phyloP scores from a whole-genome alignment of 768 basidiomycete species.

The Leccinum fibrillosum region DNA sequence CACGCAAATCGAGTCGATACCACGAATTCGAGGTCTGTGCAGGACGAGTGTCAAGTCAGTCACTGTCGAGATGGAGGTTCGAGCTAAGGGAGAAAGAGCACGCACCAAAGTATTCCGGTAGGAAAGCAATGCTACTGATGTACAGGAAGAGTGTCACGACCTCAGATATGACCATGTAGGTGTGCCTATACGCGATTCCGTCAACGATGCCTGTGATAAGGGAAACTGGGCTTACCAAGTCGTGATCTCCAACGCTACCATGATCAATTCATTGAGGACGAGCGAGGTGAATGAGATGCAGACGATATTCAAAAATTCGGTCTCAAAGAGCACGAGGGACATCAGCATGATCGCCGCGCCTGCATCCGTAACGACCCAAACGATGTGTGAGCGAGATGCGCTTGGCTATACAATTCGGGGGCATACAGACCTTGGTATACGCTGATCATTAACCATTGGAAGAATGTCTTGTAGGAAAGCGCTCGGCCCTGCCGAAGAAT shows the following conservation, averaged over 20 bases:
- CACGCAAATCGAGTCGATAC: constrained; percentile 83
- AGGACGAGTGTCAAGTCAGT: not conserved
- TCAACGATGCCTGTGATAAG: not conserved
- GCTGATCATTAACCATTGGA: constrained; percentile 96
- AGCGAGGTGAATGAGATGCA: constrained; percentile 97
- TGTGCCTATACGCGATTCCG: constrained; percentile 57
- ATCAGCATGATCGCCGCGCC: constrained; percentile 99
- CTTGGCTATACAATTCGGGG: not conserved
- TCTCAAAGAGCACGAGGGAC: constrained; percentile 94
- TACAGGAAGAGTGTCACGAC: constrained; percentile 87
- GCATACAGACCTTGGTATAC: constrained; percentile 80
- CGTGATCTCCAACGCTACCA: constrained; percentile 97
- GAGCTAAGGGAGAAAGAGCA: not conserved
- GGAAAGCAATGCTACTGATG: constrained; percentile 84
- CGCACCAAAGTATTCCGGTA: constrained; percentile 97
- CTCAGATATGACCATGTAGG: constrained; percentile 93
- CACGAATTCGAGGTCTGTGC: constrained; percentile 86
- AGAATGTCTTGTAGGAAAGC: constrained; percentile 96
- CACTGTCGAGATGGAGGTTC: not conserved
- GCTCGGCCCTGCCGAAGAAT: constrained; percentile 71
- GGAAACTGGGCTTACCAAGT: constrained; percentile 66
- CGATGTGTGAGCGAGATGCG: not conserved
- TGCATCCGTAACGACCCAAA: constrained; percentile 25
- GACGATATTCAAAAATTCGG: constrained; percentile 96
- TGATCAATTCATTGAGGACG: constrained; percentile 95